A percentile compares a stretch with the other conserved stretches of the same genome.
Evolutionary conservation across 805 yeast genomes (phyloP).

Genomic region (Kuraishia ogatae): DNA sequence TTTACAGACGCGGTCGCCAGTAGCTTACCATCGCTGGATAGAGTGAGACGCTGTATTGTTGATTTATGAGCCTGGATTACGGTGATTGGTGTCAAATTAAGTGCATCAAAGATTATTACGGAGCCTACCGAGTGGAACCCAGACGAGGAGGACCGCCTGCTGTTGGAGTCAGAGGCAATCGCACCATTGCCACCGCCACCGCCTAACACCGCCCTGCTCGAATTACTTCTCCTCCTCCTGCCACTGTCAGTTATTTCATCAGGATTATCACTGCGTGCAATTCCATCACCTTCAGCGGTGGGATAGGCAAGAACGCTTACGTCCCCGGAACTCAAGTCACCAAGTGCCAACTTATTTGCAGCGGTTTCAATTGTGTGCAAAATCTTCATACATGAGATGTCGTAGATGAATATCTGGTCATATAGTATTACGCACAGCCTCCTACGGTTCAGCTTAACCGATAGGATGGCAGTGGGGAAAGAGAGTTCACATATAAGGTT

Average conservation of each 20-base stretch:
- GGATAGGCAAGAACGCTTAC: constrained; percentile 48
- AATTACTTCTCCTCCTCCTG: constrained; percentile 17
- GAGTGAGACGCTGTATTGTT: constrained; percentile 54
- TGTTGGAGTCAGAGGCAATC: neutral
- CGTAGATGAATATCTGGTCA: constrained; percentile 83
- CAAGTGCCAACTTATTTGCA: constrained; percentile 23
- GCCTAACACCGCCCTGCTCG: constrained; percentile 8
- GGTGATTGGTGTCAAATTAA: constrained; percentile 65
- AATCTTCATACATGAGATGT: constrained; percentile 81
- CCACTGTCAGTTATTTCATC: constrained; percentile 6
- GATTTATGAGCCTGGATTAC: constrained; percentile 83
- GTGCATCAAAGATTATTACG: constrained; percentile 73
- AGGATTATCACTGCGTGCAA: neutral
- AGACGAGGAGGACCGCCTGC: neutral
- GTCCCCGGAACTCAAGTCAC: constrained; percentile 29
- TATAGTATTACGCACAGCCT: constrained; percentile 68
- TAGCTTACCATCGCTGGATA: constrained; percentile 69
- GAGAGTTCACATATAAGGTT: constrained; percentile 78
- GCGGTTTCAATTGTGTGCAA: constrained; percentile 59
- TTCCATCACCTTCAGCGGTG: constrained; percentile 16
- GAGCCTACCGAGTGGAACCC: constrained; percentile 38
- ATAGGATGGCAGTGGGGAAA: constrained; percentile 68
- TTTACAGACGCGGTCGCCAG: constrained; percentile 85
- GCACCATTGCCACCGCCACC: neutral
- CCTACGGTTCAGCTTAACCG: constrained; percentile 73